Base-by-base conservation (phyloP, 2,329 filamentous ascomycete species). In the Pseudopithomyces maydicus region DNA sequence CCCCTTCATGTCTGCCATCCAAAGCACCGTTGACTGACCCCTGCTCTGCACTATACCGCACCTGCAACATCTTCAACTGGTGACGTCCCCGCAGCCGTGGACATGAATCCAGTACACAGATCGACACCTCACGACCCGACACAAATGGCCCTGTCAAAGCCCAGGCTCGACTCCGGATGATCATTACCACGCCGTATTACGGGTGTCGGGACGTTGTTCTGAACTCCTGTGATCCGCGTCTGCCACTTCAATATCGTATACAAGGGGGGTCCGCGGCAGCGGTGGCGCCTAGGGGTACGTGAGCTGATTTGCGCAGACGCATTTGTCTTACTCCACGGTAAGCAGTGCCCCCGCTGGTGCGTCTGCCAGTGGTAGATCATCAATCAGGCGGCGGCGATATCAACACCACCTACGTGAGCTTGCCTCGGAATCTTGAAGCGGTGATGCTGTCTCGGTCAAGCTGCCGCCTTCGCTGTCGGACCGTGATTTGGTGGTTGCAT, bases 231-330 rank as follows among this genome's bases (percentile, higher is more conserved):
- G 44, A 35, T 47, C 46, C 20, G 32, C 33, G 23, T 7, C 47
- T 41, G 47, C 35, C 33, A 50, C 47, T 41, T 35, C 47, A 50
- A 50, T 48, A 50, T 50, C 35, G 11, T 41, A 20, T 41, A 32
- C 35, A 41, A 17, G 22, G 19, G 22, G 19, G 32, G 32, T 33
- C n/a, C 20, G 45, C 44, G 12, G 46, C 33, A 49, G 32, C 26
- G 12, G 46, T 36, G 35, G 35, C 47, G 47, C 19, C 29, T 20
- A 39, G 47, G 22, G 11, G 20, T 23, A 43, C 15, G 35, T 32
- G 47, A 6, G 47, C 15, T 20, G 44, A 32, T 47, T 14, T 36
- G n/a, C 35, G 35, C 35, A 50, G 10, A 39, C 19, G 19, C 47
- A 41, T 11, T 12, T 15, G 23, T 41, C 35, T 50, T 29, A 29